Conservation (phyloP, 768 basidiomycete species). For the Lentinula guzmanii region DNA sequence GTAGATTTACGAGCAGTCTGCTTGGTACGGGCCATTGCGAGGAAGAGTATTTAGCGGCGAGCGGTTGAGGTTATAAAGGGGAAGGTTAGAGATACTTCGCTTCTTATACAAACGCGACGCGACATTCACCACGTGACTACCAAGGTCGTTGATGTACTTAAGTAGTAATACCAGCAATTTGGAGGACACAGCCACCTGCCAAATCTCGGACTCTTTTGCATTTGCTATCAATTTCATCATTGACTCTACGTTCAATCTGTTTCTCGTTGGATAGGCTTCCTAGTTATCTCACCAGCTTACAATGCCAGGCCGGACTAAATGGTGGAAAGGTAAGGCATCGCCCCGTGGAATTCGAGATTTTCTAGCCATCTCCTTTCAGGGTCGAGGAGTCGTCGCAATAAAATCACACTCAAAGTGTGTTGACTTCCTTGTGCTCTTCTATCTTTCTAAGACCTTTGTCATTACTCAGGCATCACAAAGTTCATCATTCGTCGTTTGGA, state of each 20-base stretch:
- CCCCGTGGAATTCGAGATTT: background rate
- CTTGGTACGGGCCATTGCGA: constrained; percentile 51
- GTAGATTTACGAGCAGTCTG: constrained; percentile 58
- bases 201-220: no score
- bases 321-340: constrained; percentile 53
- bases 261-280: background rate
- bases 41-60: background rate
- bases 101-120: no score
- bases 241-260: no score
- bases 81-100: no score
- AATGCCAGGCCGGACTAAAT: constrained; percentile 86
- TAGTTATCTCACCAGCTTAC: constrained; percentile 4
- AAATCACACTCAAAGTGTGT: constrained; percentile 66
- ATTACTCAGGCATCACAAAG: constrained; percentile 61
- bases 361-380: constrained; percentile 24
- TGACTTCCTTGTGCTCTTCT: background rate
- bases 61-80: background rate
- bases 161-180: no score
- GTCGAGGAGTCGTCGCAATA: constrained; percentile 84
- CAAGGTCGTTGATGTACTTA: no score
- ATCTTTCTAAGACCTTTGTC: background rate
- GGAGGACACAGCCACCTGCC: no score
- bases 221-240: no score
- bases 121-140: no score
- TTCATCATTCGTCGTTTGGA: constrained; percentile 84